Evolutionary conservation across 345 rosid genomes (phyloP).

Genomic region (Noccaea bulbosa): DNA sequence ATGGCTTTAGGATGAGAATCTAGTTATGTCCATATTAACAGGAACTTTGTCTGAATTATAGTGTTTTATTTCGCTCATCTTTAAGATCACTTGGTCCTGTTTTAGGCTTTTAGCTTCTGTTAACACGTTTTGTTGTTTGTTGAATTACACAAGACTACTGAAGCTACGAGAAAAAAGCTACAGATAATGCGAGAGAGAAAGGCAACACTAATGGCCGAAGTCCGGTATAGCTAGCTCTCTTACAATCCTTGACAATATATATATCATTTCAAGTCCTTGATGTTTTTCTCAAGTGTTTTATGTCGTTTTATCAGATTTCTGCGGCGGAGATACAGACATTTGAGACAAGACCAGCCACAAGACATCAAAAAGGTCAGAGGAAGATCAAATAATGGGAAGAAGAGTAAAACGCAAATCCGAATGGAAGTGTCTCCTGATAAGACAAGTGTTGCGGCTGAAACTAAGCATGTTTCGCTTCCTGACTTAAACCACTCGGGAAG

Average conservation of each 20-base stretch:
- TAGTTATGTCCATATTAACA: background rate
- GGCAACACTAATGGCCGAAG: conserved; percentile 65
- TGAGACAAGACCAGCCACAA: conserved; percentile 52
- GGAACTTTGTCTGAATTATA: background rate
- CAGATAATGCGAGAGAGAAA: conserved; percentile 59
- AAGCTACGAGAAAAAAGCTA: conserved; percentile 51
- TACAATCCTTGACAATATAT: conserved; percentile 3
- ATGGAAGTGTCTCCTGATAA: conserved; percentile 30
- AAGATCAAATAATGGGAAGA: conserved; percentile 35
- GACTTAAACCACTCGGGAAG: conserved; percentile 55
- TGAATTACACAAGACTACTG: conserved; percentile 58
- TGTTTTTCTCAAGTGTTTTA: conserved; percentile 16
- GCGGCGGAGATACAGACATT: conserved; percentile 58
- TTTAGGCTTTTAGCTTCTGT: background rate
- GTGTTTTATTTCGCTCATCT: conserved; percentile 4
- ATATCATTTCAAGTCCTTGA: conserved; percentile 1
- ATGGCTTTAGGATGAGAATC: background rate
- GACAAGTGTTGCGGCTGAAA: conserved; percentile 28
- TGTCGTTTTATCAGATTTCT: conserved; percentile 56
- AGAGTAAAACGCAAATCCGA: conserved; percentile 14
- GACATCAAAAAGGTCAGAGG: conserved; percentile 23
- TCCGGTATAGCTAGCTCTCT: conserved; percentile 53
- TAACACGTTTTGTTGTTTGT: conserved; percentile 20
- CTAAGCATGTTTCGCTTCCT: conserved; percentile 43
- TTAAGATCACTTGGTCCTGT: conserved; percentile 15